Evolutionary conservation across 768 basidiomycete genomes (phyloP).

Genomic region (Leccinum incarnatum): DNA sequence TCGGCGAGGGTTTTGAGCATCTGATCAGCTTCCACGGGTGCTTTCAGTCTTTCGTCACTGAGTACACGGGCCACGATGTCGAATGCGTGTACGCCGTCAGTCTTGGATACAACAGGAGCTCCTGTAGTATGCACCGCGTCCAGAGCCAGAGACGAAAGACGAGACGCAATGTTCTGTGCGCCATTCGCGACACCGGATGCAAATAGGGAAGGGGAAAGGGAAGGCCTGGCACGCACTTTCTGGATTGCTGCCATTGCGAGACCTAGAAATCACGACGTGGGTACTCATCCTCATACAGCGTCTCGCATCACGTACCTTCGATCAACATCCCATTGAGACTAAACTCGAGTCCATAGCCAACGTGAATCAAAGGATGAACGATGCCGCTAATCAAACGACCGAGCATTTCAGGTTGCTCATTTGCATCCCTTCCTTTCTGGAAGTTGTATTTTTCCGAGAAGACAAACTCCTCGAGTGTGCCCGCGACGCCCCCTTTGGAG

Average conservation of each 20-base stretch:
- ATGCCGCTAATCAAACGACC: constrained; percentile 46
- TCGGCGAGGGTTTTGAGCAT: constrained; percentile 14
- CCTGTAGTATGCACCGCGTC: not conserved
- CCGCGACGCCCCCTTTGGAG: constrained; percentile 13
- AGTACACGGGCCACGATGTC: constrained; percentile 52
- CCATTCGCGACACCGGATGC: not conserved
- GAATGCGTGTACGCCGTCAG: constrained; percentile 35
- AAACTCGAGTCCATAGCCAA: constrained; percentile 63
- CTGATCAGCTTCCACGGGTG: constrained; percentile 16
- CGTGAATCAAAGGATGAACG: constrained; percentile 62
- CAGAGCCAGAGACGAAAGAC: constrained; percentile 11
- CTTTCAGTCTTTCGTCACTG: constrained; percentile 41
- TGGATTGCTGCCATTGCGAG: constrained; percentile 26
- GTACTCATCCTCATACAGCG: not conserved
- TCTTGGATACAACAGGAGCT: not conserved
- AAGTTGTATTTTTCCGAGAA: constrained; percentile 32
- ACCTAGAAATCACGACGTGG: constrained; percentile 11
- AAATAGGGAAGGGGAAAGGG: constrained; percentile 10
- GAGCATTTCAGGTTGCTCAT: constrained; percentile 49
- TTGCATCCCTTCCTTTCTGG: constrained; percentile 10
- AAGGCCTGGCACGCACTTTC: constrained; percentile 39
- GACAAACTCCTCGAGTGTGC: constrained; percentile 26
- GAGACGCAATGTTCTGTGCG: constrained; percentile 2
- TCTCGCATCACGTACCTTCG: constrained; percentile 44
- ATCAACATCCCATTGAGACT: constrained; percentile 56